Conservation (phyloP, 2,329 filamentous ascomycete genomes). For the Cercospora citrullina region DNA sequence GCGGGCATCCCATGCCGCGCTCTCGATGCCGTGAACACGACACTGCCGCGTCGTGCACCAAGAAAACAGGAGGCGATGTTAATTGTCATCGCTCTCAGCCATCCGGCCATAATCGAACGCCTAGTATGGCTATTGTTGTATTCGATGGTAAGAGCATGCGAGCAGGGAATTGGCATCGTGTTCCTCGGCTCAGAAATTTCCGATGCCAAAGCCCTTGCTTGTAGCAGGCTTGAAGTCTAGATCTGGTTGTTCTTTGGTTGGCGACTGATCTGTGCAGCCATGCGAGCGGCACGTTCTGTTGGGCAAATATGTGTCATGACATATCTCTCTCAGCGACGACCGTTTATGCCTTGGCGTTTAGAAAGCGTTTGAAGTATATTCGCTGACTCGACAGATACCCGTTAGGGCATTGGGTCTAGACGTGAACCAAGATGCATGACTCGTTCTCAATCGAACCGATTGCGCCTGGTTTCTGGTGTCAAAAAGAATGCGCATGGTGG, state of each 20-base stretch:
- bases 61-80: background rate
- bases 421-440: background rate
- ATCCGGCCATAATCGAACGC: background rate
- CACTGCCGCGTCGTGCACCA: background rate
- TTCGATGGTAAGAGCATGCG: background rate
- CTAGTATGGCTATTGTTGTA: background rate
- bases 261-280: conserved; percentile 14
- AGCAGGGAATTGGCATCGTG: background rate
- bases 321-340: background rate
- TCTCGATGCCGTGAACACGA: background rate
- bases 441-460: background rate
- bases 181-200: background rate
- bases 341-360: background rate
- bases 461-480: background rate
- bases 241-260: conserved; percentile 9
- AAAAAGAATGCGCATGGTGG: background rate
- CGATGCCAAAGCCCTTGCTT: background rate
- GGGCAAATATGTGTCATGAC: background rate
- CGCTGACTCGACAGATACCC: background rate
- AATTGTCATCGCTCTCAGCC: conserved; percentile 7
- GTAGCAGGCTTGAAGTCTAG: background rate
- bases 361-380: background rate
- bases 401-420: background rate
- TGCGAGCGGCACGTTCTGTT: conserved; percentile 6
- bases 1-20: background rate